phyloP scores from a whole-genome alignment of 805 yeast species.

The Kodamaea sagamina region DNA sequence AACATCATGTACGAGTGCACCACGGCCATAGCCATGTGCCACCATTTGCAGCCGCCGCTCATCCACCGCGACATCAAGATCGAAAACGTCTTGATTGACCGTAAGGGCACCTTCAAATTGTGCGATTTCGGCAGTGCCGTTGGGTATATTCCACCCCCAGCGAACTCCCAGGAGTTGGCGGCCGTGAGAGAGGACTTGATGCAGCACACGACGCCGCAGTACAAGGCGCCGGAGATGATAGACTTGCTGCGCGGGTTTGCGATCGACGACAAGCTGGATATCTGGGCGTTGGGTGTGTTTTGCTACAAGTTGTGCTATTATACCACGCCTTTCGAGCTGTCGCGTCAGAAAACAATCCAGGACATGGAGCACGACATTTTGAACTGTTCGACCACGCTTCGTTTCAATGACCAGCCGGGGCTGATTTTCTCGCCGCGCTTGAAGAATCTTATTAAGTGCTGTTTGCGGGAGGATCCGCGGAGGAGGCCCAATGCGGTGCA shows the following conservation, averaged over 20 bases:
- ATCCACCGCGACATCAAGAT: conserved; percentile 81
- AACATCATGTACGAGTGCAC: conserved; percentile 69
- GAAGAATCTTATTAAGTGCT: conserved; percentile 61
- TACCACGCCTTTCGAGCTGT: conserved; percentile 77
- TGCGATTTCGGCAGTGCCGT: conserved; percentile 86
- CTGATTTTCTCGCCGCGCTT: conserved; percentile 57
- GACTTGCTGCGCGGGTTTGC: conserved; percentile 69
- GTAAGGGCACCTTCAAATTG: conserved; percentile 59
- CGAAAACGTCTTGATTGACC: conserved; percentile 72
- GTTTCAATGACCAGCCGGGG: conserved; percentile 48
- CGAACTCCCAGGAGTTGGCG: conserved; percentile 58
- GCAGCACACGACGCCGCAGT: conserved; percentile 84
- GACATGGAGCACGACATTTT: conserved; percentile 62
- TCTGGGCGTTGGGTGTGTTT: conserved; percentile 84
- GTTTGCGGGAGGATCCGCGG: conserved; percentile 65
- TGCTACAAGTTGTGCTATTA: conserved; percentile 77
- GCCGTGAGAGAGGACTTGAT: conserved; percentile 65
- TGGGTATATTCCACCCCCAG: conserved; percentile 62
- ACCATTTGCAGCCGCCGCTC: conserved; percentile 67
- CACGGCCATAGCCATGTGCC: conserved; percentile 78
- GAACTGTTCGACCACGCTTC: conserved; percentile 51
- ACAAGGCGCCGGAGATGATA: conserved; percentile 83
- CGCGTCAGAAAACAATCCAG: conserved; percentile 34
- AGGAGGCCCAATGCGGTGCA: conserved; percentile 75
- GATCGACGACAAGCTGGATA: conserved; percentile 78